phyloP scores from a whole-genome alignment of 345 rosid genomes.

The Salix arbutifolia region DNA sequence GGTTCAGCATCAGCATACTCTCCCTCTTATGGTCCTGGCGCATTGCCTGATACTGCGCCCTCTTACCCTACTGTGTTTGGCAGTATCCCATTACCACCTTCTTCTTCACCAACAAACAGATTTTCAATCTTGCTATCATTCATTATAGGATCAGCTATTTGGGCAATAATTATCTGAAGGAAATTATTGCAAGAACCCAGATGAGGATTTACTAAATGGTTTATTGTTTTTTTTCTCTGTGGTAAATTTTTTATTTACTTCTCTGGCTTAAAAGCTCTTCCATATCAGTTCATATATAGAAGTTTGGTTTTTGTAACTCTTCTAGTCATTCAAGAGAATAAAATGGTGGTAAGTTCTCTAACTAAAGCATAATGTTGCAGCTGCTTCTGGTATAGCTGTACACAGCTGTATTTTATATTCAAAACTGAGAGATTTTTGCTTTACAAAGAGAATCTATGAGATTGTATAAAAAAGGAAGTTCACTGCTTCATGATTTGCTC shows the following conservation, averaged over 20 bases:
- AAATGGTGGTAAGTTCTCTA: background rate
- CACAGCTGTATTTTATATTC: background rate
- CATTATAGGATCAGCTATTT: background rate
- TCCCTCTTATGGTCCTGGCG: constrained; percentile 47
- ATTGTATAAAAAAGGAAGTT: background rate
- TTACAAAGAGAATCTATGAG: background rate
- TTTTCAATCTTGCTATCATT: background rate
- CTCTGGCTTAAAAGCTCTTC: too few species aligned
- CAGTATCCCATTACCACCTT: constrained; percentile 56
- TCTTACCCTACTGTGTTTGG: constrained; percentile 71
- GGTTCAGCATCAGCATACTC: constrained; percentile 45
- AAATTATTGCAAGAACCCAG: background rate
- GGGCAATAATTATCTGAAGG: background rate
- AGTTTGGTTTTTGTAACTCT: background rate
- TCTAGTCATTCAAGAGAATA: background rate
- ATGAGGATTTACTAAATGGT: background rate
- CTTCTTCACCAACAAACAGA: constrained; percentile 27
- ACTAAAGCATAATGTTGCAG: too few species aligned
- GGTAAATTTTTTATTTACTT: background rate
- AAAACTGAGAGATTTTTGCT: background rate
- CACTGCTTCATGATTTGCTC: background rate
- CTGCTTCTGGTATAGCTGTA: too few species aligned
- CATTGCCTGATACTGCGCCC: constrained; percentile 55
- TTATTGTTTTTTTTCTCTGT: background rate
- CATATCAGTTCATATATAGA: background rate